Evolutionary conservation across 2,329 filamentous ascomycete species (phyloP).

Genomic region (Fusarium phyllophilum): DNA sequence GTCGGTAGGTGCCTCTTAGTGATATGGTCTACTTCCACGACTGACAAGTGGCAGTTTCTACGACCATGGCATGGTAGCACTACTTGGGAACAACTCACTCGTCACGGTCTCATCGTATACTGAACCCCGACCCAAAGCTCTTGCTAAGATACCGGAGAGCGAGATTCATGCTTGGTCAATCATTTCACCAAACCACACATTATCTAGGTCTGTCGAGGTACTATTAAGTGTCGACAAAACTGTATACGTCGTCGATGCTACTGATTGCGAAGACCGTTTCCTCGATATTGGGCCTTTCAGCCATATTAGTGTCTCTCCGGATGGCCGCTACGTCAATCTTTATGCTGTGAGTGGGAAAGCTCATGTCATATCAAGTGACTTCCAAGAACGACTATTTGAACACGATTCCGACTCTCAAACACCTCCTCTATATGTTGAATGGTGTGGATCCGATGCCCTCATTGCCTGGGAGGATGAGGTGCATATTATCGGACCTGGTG

Average conservation of each 20-base stretch:
- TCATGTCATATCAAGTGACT: constrained; percentile 95
- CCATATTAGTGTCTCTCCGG: constrained; percentile 90
- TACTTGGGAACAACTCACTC: constrained; percentile 88
- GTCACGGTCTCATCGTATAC: constrained; percentile 89
- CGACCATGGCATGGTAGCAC: constrained; percentile 88
- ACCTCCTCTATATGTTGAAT: constrained; percentile 86
- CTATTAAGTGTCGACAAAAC: constrained; percentile 86
- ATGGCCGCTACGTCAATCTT: constrained; percentile 86
- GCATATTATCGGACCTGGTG: constrained; percentile 88
- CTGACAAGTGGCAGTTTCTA: constrained; percentile 70
- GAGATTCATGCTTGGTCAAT: constrained; percentile 89
- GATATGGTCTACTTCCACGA: not conserved
- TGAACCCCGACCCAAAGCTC: constrained; percentile 86
- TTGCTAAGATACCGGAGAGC: constrained; percentile 81
- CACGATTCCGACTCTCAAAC: constrained; percentile 90
- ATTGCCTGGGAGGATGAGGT: constrained; percentile 99
- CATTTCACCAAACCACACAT: constrained; percentile 85
- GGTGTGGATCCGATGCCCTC: constrained; percentile 96
- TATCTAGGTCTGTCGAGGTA: constrained; percentile 93
- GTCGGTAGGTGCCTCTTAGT: constrained; percentile 60
- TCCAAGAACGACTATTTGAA: constrained; percentile 90
- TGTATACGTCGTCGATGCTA: constrained; percentile 86
- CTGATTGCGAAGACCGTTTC: constrained; percentile 89
- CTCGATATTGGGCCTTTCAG: constrained; percentile 93
- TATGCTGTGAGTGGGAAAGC: constrained; percentile 87